These are phyloP conservation scores for Aureobasidium subglaciale DNA, from an alignment of 2,329 filamentous ascomycete species.

Conservation along the genomic window DNA sequence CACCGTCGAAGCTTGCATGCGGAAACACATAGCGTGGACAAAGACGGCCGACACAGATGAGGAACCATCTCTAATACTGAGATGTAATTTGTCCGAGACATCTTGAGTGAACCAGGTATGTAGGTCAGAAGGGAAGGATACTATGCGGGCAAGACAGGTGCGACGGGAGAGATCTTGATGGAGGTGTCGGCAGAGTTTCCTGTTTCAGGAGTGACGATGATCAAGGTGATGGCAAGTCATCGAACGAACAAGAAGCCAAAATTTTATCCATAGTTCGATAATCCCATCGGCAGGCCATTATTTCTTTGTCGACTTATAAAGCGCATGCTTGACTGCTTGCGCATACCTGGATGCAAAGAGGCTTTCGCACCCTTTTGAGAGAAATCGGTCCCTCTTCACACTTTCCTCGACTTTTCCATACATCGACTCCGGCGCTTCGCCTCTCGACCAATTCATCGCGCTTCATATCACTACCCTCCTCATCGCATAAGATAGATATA, in stretches of 20 bases:
- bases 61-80: not conserved
- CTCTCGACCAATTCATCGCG: not conserved
- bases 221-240: slow-evolving; percentile 15
- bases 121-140: not conserved
- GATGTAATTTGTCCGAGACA: not conserved
- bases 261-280: not conserved
- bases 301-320: not conserved
- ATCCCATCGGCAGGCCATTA: not conserved
- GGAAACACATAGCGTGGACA: not conserved
- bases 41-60: not conserved
- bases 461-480: not conserved
- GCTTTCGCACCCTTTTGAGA: slow-evolving; percentile 15
- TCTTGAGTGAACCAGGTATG: not conserved
- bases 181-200: slow-evolving; percentile 5
- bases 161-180: not conserved
- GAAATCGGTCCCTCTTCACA: slow-evolving; percentile 13
- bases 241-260: slow-evolving; percentile 11
- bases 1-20: not conserved
- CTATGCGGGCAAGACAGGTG: too few relatives aligned
- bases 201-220: slow-evolving; percentile 1
- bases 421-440: not conserved
- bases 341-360: slow-evolving; percentile 19
- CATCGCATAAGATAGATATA: not conserved
- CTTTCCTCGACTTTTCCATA: slow-evolving; percentile 6
- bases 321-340: slow-evolving; percentile 16